phyloP scores from a whole-genome alignment of 805 yeast species.

The Barnettozyma botsteinii region DNA sequence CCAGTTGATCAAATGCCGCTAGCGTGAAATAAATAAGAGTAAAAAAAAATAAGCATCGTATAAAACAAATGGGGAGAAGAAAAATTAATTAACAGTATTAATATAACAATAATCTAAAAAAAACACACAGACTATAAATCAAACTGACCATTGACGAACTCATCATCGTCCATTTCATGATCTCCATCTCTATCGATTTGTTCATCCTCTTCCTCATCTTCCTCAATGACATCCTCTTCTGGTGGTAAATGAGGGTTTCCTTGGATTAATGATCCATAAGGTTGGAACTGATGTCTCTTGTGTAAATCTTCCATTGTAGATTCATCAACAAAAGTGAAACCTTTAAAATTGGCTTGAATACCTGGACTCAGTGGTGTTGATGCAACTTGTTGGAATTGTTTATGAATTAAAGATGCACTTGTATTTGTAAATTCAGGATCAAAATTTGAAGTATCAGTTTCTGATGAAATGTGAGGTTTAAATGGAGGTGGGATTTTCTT shows the following conservation, averaged over 20 bases:
- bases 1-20: too few relatives aligned
- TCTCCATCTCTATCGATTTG: slow-evolving; percentile 38
- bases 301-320: slow-evolving; percentile 87
- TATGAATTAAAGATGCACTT: slow-evolving; percentile 74
- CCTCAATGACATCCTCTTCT: slow-evolving; percentile 79
- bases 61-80: background rate
- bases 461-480: slow-evolving; percentile 86
- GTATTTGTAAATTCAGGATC: slow-evolving; percentile 97
- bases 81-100: background rate
- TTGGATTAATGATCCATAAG: slow-evolving; percentile 69
- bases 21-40: too few relatives aligned
- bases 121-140: slow-evolving; percentile 45
- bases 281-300: slow-evolving; percentile 17
- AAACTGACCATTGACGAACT: slow-evolving; percentile 84
- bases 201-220: slow-evolving; percentile 50
- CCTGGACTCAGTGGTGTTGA: slow-evolving; percentile 88
- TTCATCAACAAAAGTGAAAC: slow-evolving; percentile 94
- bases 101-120: background rate
- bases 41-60: background rate
- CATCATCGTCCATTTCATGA: slow-evolving; percentile 71
- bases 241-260: slow-evolving; percentile 78
- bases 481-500: slow-evolving; percentile 94
- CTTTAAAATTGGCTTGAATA: slow-evolving; percentile 92
- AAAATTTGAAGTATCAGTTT: slow-evolving; percentile 92
- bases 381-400: slow-evolving; percentile 48